Base-by-base conservation (phyloP, 352 stramenopile genomes). In the Phytophthora pluvialis region DNA sequence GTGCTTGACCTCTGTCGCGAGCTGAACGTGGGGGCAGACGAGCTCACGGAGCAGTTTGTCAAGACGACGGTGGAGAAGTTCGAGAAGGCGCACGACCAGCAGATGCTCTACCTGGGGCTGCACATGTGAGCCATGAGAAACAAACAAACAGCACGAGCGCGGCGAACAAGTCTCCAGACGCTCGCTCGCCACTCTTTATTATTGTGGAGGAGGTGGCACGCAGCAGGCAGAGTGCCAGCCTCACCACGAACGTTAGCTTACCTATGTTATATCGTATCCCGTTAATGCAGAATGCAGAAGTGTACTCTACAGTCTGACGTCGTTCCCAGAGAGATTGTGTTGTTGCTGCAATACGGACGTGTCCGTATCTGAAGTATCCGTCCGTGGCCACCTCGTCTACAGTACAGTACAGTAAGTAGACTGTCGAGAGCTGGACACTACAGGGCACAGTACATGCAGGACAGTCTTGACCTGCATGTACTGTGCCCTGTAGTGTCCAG, bases 1-100 rank as follows among this genome's bases (percentile, higher is more conserved):
- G 86, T 88, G 15, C 70, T 91, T 3, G 55, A 77, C 35, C 61
- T 95, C 25, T 92, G 83, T 56, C 49, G 73, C 55, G 43, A 80
- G 45, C 65, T 88, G 12, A 71, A 86, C 29, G 54, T 74, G 15
- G 57, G 57, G 5, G 45, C 57, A 4, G 43, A 28, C 12, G 61
- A 79, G 28, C 69, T 88, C 4, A 80, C 76, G 5, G 79, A 88
- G 42, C 58, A 67, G 8, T 70, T 64, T 54, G 77, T 88, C 28
- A 78, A 82, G 50, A 40, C 28, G 1, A 74, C 72, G 28, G 65
- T 88, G 40, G 55, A 82, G 55, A 65, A 71, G 33, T 86, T 83
- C 40, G 79, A 88, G 52, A 72, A 79, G 61, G 61, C 71, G 13
- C 54, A 78, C 48, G 43, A 62, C 3, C 58, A 71, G 54, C 58